Base-by-base conservation (phyloP, 2,329 filamentous ascomycete genomes). In the Chalaropsis thielavioides region DNA sequence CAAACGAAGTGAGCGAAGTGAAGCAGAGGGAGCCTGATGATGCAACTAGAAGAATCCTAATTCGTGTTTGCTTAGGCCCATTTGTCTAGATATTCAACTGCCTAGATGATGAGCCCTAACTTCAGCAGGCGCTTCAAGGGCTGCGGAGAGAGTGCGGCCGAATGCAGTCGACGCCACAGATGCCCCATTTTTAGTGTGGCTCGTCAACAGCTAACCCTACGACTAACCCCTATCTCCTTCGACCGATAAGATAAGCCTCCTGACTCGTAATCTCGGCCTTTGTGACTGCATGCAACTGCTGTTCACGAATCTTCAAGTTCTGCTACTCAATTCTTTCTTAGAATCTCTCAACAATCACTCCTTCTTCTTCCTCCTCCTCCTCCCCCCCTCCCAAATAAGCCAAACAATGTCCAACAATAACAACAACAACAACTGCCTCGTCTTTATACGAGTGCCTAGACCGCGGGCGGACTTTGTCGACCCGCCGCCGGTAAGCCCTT, bases 381-480 rank as follows among this genome's bases (percentile, higher is more conserved):
- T 24, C 19, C 3, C 7, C 19, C 24, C 7, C 54, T n/a, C 15
- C n/a, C 43, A 56, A 46, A 43, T 19, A 56, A n/a, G 27, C 46
- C 11, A 58, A 24, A 17, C 15, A 31, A 64, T 59, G 51, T 19
- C 62, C 22, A 17, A 51, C 22, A 38, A 38, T 27, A 58, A 58
- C 27, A 86, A 83, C 22, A 17, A 51, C 22, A 38, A 38, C 54
- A 58, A 58, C 27, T 86, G 83, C 73, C 95, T 89, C 15, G 86
- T 95, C 67, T 89, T 95, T 71, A 83, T 99, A 68, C 83, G 92
- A 68, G 82, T 97, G n/a, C 94, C 94, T 27, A 95, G 96, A 71
- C 83, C 87, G 43, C 83, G 94, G 65, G 88, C 88, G 49, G 85
- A 89, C 71, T 99, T 99, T 76, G 83, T 92, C 68, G 92, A 99